Evolutionary conservation across 2,329 filamentous ascomycete species (phyloP), one percentile per base, ranked within the genome.

Genomic region (Atkinsonella texensis): DNA sequence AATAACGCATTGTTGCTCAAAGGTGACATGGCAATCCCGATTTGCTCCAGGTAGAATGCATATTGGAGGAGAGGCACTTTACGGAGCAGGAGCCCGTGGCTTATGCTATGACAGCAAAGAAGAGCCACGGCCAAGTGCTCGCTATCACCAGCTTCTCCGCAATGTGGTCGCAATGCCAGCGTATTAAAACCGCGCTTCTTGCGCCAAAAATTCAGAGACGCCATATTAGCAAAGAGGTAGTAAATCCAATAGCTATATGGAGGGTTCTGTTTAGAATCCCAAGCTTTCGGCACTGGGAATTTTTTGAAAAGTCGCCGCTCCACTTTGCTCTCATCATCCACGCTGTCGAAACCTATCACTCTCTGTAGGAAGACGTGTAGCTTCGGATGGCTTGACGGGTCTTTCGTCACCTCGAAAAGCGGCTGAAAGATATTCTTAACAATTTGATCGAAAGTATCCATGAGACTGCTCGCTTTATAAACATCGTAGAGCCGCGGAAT

Each of bases 221-320:
- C 79, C 67, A 96, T 89, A 67, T 98, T 98, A 56, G 93, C 84
- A 63, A 93, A 97, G 50, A 97, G 76, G 63, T 95, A 95, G 70
- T 98, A 98, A 63, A 97, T 87, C 93, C 93, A 98, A 70, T 98
- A 98, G 65, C 87, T 96, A 71, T 98, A 98, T 0, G 93, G 93
- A 13, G 93, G 93, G 63, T 98, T 98, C 68, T 97, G 90, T 61
- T 87, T 89, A 1, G 89, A 89, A 57, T 83, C 80, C 93, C 93
- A 98, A 50, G 83, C 82, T 55, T 83, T 86, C 4, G 93, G 91
- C 20, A 93, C 83, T 0, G 93, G 93, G 59, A 95, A 98, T 66
- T 98, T 98, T 63, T 85, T 86, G 72, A 89, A 95, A n/a, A 97
- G 77, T 18, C 93, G 84, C 31, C 91, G 83, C 69, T 98, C 93